phyloP scores from a whole-genome alignment of 345 rosid genomes.

The Salix viminalis region DNA sequence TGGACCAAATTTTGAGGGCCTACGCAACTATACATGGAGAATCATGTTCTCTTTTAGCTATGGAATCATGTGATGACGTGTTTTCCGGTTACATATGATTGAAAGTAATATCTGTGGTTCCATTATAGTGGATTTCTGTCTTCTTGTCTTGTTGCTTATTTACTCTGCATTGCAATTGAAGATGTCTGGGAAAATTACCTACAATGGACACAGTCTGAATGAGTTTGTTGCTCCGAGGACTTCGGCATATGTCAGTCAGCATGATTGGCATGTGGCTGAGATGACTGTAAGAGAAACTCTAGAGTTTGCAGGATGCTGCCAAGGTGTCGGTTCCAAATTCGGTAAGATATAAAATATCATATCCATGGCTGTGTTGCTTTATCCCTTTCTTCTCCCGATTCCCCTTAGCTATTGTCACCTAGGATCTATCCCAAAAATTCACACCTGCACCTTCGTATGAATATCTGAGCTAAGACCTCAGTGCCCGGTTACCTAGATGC shows the following conservation, averaged over 20 bases:
- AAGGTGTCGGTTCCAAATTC: constrained; percentile 90
- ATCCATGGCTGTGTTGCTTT: constrained; percentile 1
- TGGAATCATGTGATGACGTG: no score
- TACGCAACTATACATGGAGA: no score
- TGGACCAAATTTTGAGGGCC: no score
- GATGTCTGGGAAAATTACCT: constrained; percentile 76
- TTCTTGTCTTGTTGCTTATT: constrained; percentile 1
- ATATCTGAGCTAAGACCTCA: not conserved
- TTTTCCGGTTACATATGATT: no score
- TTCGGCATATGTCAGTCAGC: constrained; percentile 91
- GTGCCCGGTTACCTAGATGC: constrained; percentile 7
- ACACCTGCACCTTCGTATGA: not conserved
- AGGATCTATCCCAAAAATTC: not conserved
- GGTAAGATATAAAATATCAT: constrained; percentile 45
- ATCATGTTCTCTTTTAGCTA: no score
- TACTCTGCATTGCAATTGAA: constrained; percentile 27
- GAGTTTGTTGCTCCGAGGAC: constrained; percentile 93
- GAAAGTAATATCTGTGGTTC: no score
- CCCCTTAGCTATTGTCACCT: not conserved
- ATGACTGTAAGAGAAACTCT: constrained; percentile 88
- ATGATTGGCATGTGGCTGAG: constrained; percentile 92
- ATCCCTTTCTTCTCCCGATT: not conserved
- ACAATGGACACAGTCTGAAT: constrained; percentile 68
- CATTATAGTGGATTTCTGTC: no score
- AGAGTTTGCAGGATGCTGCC: constrained; percentile 88